Evolutionary conservation across 768 basidiomycete species (phyloP).

Genomic region (Mycena venus): DNA sequence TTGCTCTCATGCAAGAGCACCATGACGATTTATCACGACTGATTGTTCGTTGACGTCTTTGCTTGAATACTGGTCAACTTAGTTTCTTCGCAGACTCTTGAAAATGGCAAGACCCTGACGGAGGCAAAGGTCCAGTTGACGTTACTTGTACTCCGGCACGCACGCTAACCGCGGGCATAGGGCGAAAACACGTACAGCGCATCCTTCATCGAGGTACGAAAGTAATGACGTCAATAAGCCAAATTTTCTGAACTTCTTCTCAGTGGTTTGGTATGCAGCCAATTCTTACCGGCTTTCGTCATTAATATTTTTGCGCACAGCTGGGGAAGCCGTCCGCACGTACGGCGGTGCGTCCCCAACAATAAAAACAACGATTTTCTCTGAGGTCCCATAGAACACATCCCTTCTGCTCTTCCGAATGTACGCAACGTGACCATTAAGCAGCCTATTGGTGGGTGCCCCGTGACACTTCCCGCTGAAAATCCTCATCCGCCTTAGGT

Average conservation of each 20-base stretch:
- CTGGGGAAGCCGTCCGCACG: constrained; percentile 91
- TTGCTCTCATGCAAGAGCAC: constrained; percentile 83
- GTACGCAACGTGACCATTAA: constrained; percentile 91
- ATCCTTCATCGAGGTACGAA: constrained; percentile 82
- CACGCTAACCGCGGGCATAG: constrained; percentile 45
- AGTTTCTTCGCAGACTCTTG: constrained; percentile 75
- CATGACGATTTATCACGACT: constrained; percentile 89
- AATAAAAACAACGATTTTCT: neutral
- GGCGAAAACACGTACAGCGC: constrained; percentile 90
- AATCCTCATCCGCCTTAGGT: constrained; percentile 37
- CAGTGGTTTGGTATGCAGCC: constrained; percentile 85
- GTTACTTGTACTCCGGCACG: neutral
- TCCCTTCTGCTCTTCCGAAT: constrained; percentile 80
- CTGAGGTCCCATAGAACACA: constrained; percentile 67
- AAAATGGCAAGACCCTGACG: constrained; percentile 93
- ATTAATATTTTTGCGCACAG: constrained; percentile 55
- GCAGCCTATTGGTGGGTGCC: constrained; percentile 83
- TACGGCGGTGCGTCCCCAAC: constrained; percentile 79
- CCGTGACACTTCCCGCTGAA: neutral
- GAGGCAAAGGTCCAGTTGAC: constrained; percentile 76
- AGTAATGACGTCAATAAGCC: neutral
- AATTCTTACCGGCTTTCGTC: neutral
- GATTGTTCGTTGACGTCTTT: constrained; percentile 68
- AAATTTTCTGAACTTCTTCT: neutral
- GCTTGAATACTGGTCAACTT: constrained; percentile 40